A percentile compares a stretch with the other conserved stretches of the same genome.
Conservation (phyloP, 805 yeast genomes). For the Barnettozyma wickerhamii region DNA sequence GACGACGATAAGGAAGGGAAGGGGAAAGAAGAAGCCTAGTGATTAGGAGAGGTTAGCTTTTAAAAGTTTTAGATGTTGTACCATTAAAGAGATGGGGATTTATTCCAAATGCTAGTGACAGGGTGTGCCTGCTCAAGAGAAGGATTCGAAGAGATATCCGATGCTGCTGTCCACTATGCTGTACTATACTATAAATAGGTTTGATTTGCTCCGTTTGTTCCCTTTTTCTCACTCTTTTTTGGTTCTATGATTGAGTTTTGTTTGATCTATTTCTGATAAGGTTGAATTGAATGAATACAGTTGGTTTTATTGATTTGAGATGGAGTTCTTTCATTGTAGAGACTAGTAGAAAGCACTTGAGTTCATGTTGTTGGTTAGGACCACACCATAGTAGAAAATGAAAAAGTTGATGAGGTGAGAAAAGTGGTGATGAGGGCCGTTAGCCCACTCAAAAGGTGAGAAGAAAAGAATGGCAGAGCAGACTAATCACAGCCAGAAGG, state of each 20-base stretch:
- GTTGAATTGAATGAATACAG: background rate
- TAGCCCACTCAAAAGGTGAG: too few relatives aligned
- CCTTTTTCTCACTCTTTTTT: background rate
- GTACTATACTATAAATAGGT: background rate
- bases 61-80: background rate
- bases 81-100: background rate
- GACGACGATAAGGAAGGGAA: background rate
- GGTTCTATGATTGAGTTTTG: too few relatives aligned
- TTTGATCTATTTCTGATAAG: too few relatives aligned
- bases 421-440: too few relatives aligned
- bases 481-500: slow-evolving; percentile 14
- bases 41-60: background rate
- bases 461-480: background rate
- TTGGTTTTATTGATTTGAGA: background rate
- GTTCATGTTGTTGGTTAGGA: too few relatives aligned
- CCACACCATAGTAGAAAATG: background rate
- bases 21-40: background rate
- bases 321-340: background rate
- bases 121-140: too few relatives aligned
- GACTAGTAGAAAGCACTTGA: too few relatives aligned
- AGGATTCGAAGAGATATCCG: too few relatives aligned
- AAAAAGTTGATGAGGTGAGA: too few relatives aligned
- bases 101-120: too few relatives aligned
- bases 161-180: too few relatives aligned
- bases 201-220: background rate